Evolutionary conservation across 441 rosid genomes (phyloP).

Genomic region (Lepidium campestre): DNA sequence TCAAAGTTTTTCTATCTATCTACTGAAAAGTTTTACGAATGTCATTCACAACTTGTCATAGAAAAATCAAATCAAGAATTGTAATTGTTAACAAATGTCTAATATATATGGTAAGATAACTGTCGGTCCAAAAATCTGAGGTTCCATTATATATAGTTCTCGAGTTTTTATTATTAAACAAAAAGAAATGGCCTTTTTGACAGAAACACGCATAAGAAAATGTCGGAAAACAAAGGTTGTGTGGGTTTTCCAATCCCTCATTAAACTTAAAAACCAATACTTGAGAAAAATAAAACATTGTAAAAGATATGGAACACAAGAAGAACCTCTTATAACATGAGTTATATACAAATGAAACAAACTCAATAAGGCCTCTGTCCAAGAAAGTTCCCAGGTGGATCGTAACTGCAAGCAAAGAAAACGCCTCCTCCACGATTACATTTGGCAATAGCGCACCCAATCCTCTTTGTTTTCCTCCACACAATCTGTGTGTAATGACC

Average conservation of each 20-base stretch:
- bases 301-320: conserved; percentile 2
- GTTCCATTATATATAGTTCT: background rate
- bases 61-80: too few relatives aligned
- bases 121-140: too few relatives aligned
- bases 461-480: conserved; percentile 39
- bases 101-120: too few relatives aligned
- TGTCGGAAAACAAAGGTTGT: conserved; percentile 8
- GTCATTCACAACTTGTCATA: too few relatives aligned
- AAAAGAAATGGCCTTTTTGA: background rate
- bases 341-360: conserved; percentile 11
- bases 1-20: too few relatives aligned
- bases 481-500: conserved; percentile 70
- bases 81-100: too few relatives aligned
- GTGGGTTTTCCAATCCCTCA: conserved; percentile 6
- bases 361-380: conserved; percentile 71
- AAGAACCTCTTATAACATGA: conserved; percentile 1
- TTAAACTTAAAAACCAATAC: conserved; percentile 14
- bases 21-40: too few relatives aligned
- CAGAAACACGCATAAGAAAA: conserved; percentile 13
- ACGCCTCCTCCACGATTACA: conserved; percentile 47
- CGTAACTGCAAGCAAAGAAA: conserved; percentile 72
- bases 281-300: background rate
- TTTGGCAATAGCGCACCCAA: conserved; percentile 49
- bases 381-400: conserved; percentile 85
- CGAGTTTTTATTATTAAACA: conserved; percentile 24